Percentiles rank a stretch among this genome's conserved stretches.
Conservation (phyloP, 768 basidiomycete species). For the Pleurotus tuoliensis region DNA sequence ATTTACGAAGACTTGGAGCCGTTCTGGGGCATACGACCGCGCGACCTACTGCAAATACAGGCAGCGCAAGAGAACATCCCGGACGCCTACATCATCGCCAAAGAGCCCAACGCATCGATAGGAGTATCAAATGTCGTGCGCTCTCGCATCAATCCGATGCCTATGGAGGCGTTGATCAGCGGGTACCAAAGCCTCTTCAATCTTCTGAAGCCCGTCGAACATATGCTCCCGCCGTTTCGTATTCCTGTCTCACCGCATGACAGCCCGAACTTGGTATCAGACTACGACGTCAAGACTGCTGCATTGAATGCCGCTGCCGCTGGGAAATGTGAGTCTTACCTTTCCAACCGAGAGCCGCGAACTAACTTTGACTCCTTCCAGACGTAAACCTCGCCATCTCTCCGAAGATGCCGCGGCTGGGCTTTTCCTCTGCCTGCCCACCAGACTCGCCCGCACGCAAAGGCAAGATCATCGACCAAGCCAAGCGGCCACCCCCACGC, state of each 20-base stretch:
- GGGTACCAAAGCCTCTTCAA: constrained; percentile 32
- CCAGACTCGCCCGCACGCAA: constrained; percentile 25
- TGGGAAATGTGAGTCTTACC: constrained; percentile 29
- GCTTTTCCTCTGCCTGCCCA: constrained; percentile 26
- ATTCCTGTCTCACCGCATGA: constrained; percentile 52
- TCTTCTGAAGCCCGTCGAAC: constrained; percentile 36
- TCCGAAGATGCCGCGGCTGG: constrained; percentile 14
- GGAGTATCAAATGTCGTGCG: constrained; percentile 1
- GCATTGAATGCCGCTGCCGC: constrained; percentile 34
- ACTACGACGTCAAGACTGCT: constrained; percentile 28
- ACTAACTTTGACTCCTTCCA: neutral
- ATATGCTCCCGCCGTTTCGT: constrained; percentile 41
- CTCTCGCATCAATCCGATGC: constrained; percentile 27
- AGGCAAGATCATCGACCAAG: constrained; percentile 20
- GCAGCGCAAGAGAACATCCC: constrained; percentile 31
- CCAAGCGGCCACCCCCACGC: constrained; percentile 16
- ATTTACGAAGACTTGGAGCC: constrained; percentile 72
- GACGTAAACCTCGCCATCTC: constrained; percentile 17
- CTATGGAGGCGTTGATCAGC: constrained; percentile 18
- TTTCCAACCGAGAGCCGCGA: too few species aligned
- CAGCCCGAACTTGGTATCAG: constrained; percentile 35
- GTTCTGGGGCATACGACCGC: constrained; percentile 63
- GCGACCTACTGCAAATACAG: constrained; percentile 30
- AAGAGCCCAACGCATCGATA: constrained; percentile 24
- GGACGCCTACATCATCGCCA: constrained; percentile 38